Percentiles rank a stretch among this genome's conserved stretches.
Evolutionary conservation across 106 monocot genomes (phyloP).

Genomic region (Dendrobium nobile): DNA sequence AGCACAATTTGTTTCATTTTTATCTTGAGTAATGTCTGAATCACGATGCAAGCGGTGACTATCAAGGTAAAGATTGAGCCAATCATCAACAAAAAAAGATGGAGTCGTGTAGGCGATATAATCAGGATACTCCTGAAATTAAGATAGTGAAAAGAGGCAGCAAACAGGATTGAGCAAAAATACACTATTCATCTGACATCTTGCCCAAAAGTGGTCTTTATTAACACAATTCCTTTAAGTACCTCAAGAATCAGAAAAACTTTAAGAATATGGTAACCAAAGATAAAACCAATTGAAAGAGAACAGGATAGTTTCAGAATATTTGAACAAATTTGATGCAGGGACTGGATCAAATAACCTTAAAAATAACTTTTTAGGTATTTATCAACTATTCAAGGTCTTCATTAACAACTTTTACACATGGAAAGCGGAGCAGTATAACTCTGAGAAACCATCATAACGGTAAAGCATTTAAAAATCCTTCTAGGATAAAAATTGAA

Average conservation of each 20-base stretch:
- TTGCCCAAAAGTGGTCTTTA: background rate
- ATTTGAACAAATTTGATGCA: too few relatives aligned
- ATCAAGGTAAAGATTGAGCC: slow-evolving; percentile 97
- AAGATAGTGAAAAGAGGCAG: slow-evolving; percentile 7
- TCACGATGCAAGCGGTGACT: slow-evolving; percentile 56
- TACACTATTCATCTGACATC: background rate
- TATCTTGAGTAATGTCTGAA: slow-evolving; percentile 26
- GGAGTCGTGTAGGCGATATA: slow-evolving; percentile 92
- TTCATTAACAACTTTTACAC: too few relatives aligned
- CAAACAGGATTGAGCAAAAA: background rate
- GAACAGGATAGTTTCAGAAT: background rate
- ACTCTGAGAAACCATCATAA: background rate
- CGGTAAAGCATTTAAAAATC: background rate
- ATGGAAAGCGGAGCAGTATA: too few relatives aligned
- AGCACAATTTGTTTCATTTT: slow-evolving; percentile 71
- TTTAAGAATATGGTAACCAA: background rate
- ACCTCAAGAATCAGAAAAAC: background rate
- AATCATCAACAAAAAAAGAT: slow-evolving; percentile 87
- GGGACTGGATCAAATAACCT: too few relatives aligned
- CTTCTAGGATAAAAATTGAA: too few relatives aligned
- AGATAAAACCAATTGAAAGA: background rate
- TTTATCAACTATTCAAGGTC: too few relatives aligned
- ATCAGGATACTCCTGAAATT: slow-evolving; percentile 77
- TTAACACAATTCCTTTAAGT: background rate
- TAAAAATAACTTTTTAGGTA: too few relatives aligned